Percentiles rank a stretch among this genome's conserved stretches.
These are phyloP conservation scores for Starmerella etchellsii DNA, from an alignment of 805 yeast genomes.

Conservation along the genomic window DNA sequence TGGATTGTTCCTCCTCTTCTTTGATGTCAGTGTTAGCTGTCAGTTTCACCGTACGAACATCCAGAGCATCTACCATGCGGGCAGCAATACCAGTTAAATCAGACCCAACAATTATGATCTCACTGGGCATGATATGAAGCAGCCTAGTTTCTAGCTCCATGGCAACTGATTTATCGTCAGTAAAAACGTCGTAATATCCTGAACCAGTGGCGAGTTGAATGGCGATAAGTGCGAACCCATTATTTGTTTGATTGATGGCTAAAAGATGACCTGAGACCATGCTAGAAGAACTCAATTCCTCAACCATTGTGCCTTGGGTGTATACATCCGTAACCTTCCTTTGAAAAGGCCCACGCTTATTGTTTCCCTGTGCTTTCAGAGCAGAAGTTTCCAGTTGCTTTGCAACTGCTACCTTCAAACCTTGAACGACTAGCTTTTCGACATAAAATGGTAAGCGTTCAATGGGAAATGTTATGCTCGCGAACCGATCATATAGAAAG, in stretches of 20 bases:
- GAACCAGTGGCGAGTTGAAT: conserved; percentile 67
- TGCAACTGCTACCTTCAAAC: conserved; percentile 75
- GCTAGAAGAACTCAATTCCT: conserved; percentile 32
- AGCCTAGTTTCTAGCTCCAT: conserved; percentile 61
- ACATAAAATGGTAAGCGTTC: conserved; percentile 61
- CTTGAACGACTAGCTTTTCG: conserved; percentile 55
- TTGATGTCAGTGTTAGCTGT: not conserved
- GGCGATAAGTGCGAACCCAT: conserved; percentile 39
- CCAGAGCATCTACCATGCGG: conserved; percentile 8
- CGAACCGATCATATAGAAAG: conserved; percentile 42
- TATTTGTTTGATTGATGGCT: conserved; percentile 11
- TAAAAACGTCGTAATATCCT: conserved; percentile 57
- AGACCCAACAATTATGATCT: conserved; percentile 41
- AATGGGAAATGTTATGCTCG: conserved; percentile 79
- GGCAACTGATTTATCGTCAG: conserved; percentile 40
- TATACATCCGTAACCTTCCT: conserved; percentile 58
- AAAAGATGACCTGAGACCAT: conserved; percentile 21
- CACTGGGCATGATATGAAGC: conserved; percentile 64
- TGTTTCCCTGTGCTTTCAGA: conserved; percentile 42
- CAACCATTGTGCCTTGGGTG: conserved; percentile 75
- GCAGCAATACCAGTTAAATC: conserved; percentile 4
- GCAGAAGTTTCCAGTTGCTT: conserved; percentile 76
- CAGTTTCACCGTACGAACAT: conserved; percentile 13
- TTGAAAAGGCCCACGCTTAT: conserved; percentile 46
- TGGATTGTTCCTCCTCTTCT: not conserved